Evolutionary conservation across 1,284 basidiomycete species (phyloP), one percentile per base, ranked within the genome.

Genomic region (Apiotrichum siamense): DNA sequence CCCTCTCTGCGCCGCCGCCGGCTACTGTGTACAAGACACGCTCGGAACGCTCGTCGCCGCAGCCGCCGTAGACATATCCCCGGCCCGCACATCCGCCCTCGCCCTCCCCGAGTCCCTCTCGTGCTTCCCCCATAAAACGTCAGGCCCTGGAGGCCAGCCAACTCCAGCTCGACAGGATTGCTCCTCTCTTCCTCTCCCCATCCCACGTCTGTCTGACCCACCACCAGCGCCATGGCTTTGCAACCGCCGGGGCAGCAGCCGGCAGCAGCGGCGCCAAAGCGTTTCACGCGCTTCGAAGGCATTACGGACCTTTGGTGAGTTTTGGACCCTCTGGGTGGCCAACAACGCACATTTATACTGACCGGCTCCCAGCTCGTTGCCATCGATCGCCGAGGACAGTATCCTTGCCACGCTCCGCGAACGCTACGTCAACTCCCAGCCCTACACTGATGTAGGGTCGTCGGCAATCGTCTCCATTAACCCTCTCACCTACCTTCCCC

Each of bases 401-500:
- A 60, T 73, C 44, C 59, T 74, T 4, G 81, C 86, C 57, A 87
- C 85, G 56, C 80, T 93, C 45, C 83, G 88, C 31, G 88, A 92
- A 75, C 81, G 88, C 35, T 93, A 91, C 74, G 83, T 89, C 77
- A 77, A 82, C 2, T 86, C 90, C 75, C 81, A 77, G 57, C 85
- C 89, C 58, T 93, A 93, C 76, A 90, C 88, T 25, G 77, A 69
- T 57, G 72, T 91, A 50, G 86, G 87, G 21, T 77, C 84, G 17
- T 82, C 81, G 35, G 78, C 79, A 9, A 75, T 93, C 58, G 83
- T 94, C 57, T 86, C 86, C 26, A 78, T 93, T 62, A 94, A 94
- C 72, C 89, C 90, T 0, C 85, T 92, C 77, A 90, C 89, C 71
- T 88, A 87, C 64, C 79, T 93, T 27, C 62, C 84, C 13, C 81